phyloP scores from a whole-genome alignment of 1,284 basidiomycete genomes.

The Paramarasmius palmivorus region DNA sequence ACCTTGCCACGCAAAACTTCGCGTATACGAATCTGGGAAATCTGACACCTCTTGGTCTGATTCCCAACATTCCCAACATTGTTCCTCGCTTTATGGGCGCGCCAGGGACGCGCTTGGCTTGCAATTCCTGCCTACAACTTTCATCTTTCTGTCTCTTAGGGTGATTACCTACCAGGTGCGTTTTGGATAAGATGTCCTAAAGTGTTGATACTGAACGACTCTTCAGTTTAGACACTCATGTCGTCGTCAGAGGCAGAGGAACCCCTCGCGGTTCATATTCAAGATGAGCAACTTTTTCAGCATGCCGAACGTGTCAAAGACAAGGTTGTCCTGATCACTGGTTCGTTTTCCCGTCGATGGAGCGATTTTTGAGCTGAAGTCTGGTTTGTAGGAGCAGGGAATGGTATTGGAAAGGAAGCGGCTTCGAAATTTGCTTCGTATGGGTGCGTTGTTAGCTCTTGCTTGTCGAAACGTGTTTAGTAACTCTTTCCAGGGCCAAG shows the following conservation, averaged over 20 bases:
- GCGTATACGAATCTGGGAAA: too few relatives aligned
- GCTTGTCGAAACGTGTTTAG: not conserved
- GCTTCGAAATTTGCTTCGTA: conserved; percentile 45
- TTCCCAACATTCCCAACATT: too few relatives aligned
- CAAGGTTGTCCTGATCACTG: conserved; percentile 59
- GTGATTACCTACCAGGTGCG: too few relatives aligned
- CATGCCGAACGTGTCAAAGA: conserved; percentile 42
- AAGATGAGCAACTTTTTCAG: conserved; percentile 34
- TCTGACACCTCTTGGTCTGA: too few relatives aligned
- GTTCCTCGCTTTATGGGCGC: too few relatives aligned
- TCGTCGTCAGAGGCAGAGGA: not conserved
- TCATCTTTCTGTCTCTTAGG: too few relatives aligned
- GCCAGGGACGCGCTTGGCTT: too few relatives aligned
- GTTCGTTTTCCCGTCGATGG: conserved; percentile 24
- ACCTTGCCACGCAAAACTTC: too few relatives aligned
- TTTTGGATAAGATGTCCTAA: too few relatives aligned
- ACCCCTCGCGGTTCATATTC: not conserved
- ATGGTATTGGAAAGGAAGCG: conserved; percentile 55
- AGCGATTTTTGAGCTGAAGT: not conserved
- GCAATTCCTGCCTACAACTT: too few relatives aligned
- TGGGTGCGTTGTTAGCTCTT: conserved; percentile 36
- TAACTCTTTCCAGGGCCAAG: conserved; percentile 42
- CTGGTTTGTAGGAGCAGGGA: conserved; percentile 48
- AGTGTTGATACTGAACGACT: too few relatives aligned
- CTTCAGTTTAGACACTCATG: not conserved